Evolutionary conservation across 108 stramenopile species (phyloP).

Genomic region (Craspedostauros australis): DNA sequence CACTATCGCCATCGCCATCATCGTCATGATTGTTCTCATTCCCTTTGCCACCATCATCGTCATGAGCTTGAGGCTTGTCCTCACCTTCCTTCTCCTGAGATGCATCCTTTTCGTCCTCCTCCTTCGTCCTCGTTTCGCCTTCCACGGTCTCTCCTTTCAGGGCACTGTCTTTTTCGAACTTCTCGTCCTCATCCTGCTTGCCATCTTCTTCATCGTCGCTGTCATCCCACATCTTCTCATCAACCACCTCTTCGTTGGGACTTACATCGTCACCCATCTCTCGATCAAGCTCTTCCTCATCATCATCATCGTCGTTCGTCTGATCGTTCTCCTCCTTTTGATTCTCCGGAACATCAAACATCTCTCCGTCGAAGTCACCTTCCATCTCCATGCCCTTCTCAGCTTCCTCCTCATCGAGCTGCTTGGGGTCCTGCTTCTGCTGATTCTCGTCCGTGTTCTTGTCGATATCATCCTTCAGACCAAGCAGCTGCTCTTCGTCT

Average conservation of each 20-base stretch:
- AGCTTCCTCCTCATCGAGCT: conserved; percentile 90
- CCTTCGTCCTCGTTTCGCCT: conserved; percentile 92
- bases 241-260: conserved; percentile 90
- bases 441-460: conserved; percentile 44
- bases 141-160: conserved; percentile 78
- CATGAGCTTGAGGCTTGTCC: conserved; percentile 61
- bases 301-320: conserved; percentile 68
- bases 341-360: conserved; percentile 88
- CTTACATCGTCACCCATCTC: conserved; percentile 95
- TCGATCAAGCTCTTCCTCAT: conserved; percentile 93
- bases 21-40: conserved; percentile 29
- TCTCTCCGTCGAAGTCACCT: conserved; percentile 94
- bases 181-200: conserved; percentile 80
- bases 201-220: conserved; percentile 90
- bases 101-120: conserved; percentile 62
- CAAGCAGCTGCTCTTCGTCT: conserved; percentile 95
- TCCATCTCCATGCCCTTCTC: conserved; percentile 99
- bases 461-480: conserved; percentile 79
- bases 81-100: conserved; percentile 45
- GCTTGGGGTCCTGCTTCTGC: conserved; percentile 44
- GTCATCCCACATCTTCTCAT: conserved; percentile 95
- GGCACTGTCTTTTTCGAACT: conserved; percentile 88
- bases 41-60: conserved; percentile 85
- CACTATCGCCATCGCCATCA: conserved; percentile 24
- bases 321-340: conserved; percentile 55